A percentile compares a stretch with the other conserved stretches of the same genome.
Evolutionary conservation across 2,329 filamentous ascomycete species (phyloP).

Genomic region (Nigrospora osmanthi): DNA sequence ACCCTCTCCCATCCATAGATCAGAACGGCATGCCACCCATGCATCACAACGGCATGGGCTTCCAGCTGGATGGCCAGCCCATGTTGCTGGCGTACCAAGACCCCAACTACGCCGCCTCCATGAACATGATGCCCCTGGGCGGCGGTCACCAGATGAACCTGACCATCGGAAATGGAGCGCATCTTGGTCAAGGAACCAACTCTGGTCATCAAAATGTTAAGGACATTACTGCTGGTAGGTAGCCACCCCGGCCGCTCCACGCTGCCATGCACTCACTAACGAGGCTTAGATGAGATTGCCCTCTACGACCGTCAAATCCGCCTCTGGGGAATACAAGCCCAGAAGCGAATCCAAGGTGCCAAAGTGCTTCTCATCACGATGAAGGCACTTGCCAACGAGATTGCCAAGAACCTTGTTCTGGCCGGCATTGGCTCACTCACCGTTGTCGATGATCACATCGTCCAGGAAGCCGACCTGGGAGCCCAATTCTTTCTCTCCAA

Average conservation of each 20-base stretch:
- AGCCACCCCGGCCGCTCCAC: not conserved
- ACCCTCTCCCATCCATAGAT: too few species aligned
- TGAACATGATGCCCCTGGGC: slow-evolving; percentile 4
- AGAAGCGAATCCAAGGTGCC: slow-evolving; percentile 83
- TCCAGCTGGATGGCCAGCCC: too few species aligned
- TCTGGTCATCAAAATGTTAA: not conserved
- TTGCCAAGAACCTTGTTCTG: slow-evolving; percentile 94
- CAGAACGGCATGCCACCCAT: too few species aligned
- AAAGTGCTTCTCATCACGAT: slow-evolving; percentile 86
- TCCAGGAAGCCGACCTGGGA: slow-evolving; percentile 74
- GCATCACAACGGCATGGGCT: too few species aligned
- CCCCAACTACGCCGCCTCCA: too few species aligned
- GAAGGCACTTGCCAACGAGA: slow-evolving; percentile 83
- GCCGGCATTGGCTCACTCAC: slow-evolving; percentile 89
- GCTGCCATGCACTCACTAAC: not conserved
- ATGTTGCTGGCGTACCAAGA: too few species aligned
- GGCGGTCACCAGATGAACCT: slow-evolving; percentile 1
- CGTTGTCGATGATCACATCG: slow-evolving; percentile 68
- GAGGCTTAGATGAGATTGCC: slow-evolving; percentile 76
- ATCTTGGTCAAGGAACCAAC: too few species aligned
- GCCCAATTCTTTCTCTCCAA: slow-evolving; percentile 72
- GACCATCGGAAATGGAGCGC: not conserved
- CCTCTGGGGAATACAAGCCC: slow-evolving; percentile 92
- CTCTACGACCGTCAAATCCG: slow-evolving; percentile 96
- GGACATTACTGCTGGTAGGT: slow-evolving; percentile 3